Conservation (phyloP, 2,329 filamentous ascomycete genomes). For the Lomentospora prolificans region DNA sequence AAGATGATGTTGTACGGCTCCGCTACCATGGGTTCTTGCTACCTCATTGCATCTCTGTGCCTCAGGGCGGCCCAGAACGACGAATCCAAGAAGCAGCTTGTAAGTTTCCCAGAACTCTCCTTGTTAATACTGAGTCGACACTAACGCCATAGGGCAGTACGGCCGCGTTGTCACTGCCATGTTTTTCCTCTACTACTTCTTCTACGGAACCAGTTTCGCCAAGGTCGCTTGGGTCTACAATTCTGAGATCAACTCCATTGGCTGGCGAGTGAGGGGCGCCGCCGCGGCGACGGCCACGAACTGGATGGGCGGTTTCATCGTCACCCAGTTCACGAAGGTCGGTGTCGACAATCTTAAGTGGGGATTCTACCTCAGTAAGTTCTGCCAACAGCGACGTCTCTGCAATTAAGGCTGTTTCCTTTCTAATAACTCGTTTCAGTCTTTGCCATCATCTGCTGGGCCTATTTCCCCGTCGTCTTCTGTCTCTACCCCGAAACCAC, state of each 20-base stretch:
- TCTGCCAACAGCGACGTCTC: background rate
- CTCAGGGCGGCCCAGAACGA: conserved; percentile 22
- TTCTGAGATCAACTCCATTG: conserved; percentile 30
- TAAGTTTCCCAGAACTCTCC: too few relatives aligned
- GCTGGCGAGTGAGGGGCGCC: conserved; percentile 30
- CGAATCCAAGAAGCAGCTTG: conserved; percentile 17
- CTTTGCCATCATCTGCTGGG: conserved; percentile 23
- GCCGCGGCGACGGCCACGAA: conserved; percentile 34
- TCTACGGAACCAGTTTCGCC: conserved; percentile 28
- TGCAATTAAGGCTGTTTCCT: too few relatives aligned
- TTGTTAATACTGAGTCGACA: too few relatives aligned
- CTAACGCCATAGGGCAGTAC: conserved; percentile 15
- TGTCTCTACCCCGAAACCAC: conserved; percentile 40
- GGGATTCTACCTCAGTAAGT: conserved; percentile 31
- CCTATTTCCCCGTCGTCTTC: conserved; percentile 30
- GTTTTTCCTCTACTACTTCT: conserved; percentile 32
- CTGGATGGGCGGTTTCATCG: conserved; percentile 32
- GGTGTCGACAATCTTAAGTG: conserved; percentile 29
- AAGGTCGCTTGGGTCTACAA: conserved; percentile 32
- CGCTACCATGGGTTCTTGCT: conserved; percentile 23
- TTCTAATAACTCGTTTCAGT: too few relatives aligned
- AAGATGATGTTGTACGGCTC: conserved; percentile 31
- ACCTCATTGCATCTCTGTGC: conserved; percentile 26
- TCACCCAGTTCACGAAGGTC: conserved; percentile 33
- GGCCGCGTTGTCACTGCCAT: conserved; percentile 30